Conservation (phyloP, 306 rosid genomes). For the Rosa lucieae region DNA sequence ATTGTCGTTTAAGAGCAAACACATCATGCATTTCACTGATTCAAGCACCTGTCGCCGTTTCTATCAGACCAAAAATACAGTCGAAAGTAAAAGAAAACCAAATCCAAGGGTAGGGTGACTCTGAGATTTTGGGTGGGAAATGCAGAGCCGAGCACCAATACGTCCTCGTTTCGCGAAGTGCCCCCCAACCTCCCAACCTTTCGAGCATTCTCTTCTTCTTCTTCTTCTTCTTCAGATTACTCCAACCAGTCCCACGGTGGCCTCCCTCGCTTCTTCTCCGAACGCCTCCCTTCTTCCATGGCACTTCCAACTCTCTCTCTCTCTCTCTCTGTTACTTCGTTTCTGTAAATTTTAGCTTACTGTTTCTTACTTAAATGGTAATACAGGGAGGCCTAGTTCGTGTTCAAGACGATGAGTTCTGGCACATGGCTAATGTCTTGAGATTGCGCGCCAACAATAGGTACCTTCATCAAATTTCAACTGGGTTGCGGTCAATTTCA, state of each 20-base stretch:
- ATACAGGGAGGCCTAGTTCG: constrained; percentile 68
- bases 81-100: too few relatives aligned
- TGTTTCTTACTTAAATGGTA: constrained; percentile 3
- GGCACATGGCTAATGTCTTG: constrained; percentile 90
- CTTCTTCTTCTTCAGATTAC: constrained; percentile 47
- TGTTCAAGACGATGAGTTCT: constrained; percentile 81
- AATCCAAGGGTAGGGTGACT: too few relatives aligned
- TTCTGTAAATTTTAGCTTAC: background rate
- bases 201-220: constrained; percentile 44
- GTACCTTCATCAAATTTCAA: constrained; percentile 34
- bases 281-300: constrained; percentile 75
- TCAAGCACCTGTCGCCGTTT: too few relatives aligned
- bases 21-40: too few relatives aligned
- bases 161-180: constrained; percentile 38
- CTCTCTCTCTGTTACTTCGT: constrained; percentile 7
- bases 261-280: constrained; percentile 88
- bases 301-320: constrained; percentile 27
- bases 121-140: background rate
- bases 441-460: constrained; percentile 70
- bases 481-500: background rate
- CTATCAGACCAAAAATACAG: too few relatives aligned
- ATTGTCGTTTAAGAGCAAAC: background rate
- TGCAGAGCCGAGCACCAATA: constrained; percentile 55
- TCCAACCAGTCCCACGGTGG: constrained; percentile 81
- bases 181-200: constrained; percentile 27